Conservation (phyloP, 2,329 filamentous ascomycete genomes). For the Claviceps pazoutovae region DNA sequence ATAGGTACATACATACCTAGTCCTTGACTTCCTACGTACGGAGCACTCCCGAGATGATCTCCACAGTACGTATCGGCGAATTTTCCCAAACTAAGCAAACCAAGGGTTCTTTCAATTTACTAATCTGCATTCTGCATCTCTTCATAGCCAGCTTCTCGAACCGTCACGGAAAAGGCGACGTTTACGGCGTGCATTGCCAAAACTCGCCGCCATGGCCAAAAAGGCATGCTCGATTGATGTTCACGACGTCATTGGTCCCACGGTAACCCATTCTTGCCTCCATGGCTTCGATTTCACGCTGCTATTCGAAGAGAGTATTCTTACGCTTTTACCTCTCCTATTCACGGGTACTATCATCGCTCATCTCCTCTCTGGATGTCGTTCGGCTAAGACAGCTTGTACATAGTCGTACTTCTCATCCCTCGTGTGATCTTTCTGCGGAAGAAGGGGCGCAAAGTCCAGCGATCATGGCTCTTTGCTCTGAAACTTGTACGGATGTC, state of each 20-base stretch:
- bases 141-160: not conserved
- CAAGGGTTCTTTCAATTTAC: not conserved
- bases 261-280: slow-evolving; percentile 9
- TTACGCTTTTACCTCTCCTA: slow-evolving; percentile 11
- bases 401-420: slow-evolving; percentile 4
- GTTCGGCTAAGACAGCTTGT: not conserved
- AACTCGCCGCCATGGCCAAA: not conserved
- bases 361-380: not conserved
- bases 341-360: slow-evolving; percentile 5
- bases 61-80: too few relatives aligned
- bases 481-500: slow-evolving; percentile 6
- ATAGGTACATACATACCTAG: too few relatives aligned
- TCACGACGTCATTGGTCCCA: slow-evolving; percentile 9
- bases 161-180: not conserved
- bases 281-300: slow-evolving; percentile 17
- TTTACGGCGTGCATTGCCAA: not conserved
- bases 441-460: slow-evolving; percentile 4
- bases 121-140: not conserved
- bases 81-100: too few relatives aligned
- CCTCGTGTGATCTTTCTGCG: slow-evolving; percentile 3
- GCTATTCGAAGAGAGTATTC: slow-evolving; percentile 15
- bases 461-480: slow-evolving; percentile 7
- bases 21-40: too few relatives aligned
- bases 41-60: too few relatives aligned
- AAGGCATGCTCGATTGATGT: slow-evolving; percentile 6